These are phyloP conservation scores for Blastocystis sp. DNA, from an alignment of 352 stramenopile genomes.

Conservation along the genomic window DNA sequence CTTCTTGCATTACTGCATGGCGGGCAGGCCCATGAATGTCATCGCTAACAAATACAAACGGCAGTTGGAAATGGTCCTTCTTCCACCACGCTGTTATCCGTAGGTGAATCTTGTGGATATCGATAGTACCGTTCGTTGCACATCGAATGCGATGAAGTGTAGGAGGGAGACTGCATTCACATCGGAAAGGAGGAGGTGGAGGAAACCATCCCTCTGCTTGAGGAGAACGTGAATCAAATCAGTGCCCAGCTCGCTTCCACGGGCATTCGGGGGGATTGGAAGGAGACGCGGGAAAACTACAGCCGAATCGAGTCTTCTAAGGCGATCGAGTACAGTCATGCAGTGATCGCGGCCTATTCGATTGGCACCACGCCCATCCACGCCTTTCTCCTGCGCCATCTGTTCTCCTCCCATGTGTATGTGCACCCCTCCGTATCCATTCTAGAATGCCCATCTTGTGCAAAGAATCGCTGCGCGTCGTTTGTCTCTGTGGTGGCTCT, in stretches of 20 bases:
- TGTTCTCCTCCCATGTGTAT: constrained; percentile 22
- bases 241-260: background rate
- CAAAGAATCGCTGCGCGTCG: constrained; percentile 8
- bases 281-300: constrained; percentile 21
- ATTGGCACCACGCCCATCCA: constrained; percentile 55
- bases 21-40: constrained; percentile 4
- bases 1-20: background rate
- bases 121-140: too few species aligned
- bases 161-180: constrained; percentile 33
- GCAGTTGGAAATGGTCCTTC: background rate
- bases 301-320: constrained; percentile 32
- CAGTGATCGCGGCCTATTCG: constrained; percentile 55
- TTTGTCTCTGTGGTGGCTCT: constrained; percentile 40
- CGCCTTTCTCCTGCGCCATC: constrained; percentile 18
- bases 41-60: background rate
- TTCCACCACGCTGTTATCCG: background rate
- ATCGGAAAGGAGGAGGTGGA: constrained; percentile 40
- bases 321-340: constrained; percentile 8
- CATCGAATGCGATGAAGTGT: background rate
- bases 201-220: background rate
- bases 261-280: constrained; percentile 21
- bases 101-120: constrained; percentile 38
- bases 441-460: background rate
- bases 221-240: constrained; percentile 28
- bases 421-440: background rate